phyloP scores from a whole-genome alignment of 805 yeast species.

The Suhomyces prunicola region DNA sequence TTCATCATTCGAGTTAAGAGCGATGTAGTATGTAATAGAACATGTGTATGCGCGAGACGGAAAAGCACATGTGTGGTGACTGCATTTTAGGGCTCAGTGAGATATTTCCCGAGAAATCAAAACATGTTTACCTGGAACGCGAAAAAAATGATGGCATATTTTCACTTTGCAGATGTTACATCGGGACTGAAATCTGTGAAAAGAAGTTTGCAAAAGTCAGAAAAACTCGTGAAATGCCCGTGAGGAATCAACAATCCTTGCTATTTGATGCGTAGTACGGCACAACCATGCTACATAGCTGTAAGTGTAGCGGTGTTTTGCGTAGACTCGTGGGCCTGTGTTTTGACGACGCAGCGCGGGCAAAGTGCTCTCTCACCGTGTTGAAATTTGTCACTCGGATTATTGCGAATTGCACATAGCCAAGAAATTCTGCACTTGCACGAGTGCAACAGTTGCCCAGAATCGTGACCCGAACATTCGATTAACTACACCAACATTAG shows the following conservation, averaged over 20 bases:
- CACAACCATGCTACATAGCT: neutral
- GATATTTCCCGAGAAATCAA: neutral
- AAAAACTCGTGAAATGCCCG: neutral
- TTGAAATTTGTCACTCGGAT: neutral
- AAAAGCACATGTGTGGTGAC: neutral
- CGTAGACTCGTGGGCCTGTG: neutral
- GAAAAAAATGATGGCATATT: neutral
- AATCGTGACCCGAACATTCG: neutral
- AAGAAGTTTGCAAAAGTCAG: neutral
- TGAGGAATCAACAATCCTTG: too few species aligned
- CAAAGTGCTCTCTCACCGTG: neutral
- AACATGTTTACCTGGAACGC: neutral
- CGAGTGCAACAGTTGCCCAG: neutral
- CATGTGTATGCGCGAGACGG: neutral
- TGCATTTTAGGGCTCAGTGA: neutral
- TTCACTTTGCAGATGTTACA: neutral
- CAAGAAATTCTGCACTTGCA: neutral
- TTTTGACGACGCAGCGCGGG: neutral
- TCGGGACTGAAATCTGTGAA: neutral
- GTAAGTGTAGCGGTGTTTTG: neutral
- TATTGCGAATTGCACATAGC: neutral
- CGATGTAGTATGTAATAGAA: too few species aligned
- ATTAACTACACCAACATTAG: neutral
- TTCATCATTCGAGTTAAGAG: too few species aligned
- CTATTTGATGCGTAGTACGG: neutral